Base-by-base conservation (phyloP, 306 rosid genomes). In the Cucurbita maxima region DNA sequence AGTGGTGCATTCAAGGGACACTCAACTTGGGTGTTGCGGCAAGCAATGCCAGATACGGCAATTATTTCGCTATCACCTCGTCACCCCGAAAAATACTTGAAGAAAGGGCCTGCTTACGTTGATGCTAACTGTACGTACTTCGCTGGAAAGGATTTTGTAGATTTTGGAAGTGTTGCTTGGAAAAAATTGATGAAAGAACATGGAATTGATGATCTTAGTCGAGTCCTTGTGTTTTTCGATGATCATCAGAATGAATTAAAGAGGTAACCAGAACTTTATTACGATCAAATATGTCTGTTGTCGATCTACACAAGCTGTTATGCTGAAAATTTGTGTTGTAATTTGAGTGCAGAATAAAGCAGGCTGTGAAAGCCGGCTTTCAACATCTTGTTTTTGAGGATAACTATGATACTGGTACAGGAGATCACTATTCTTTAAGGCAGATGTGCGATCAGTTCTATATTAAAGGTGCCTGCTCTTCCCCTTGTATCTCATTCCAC, bases 1-100 rank as follows among this genome's bases (percentile, higher is more conserved):
- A 95, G 97, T 68, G 99, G 99, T 48, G 99, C 96, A 72, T 95
- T 91, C 88, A 95, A 91, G 87, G 99, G 97, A 60, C 99, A 95
- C 75, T 95, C 99, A 44, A 95, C 99, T 74, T 95, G 99, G 99
- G 96, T 95, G 69, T 81, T 95, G 81, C 84, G 99, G 78, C 97
- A 95, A 79, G 97, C 99, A 20, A 88, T 88, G 99, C 97, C 96
- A 2, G 82, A 86, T 58, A 82, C 88, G 1, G 87, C 84, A 5
- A 91, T 95, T 72, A 73, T 95, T 68, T 91, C 99, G 25, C 80
- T 95, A 70, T 76, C 99, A 16, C 99, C 99, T 12, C 86, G 97
- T 82, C 99, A 91, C 87, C 99, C 99, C 0, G 97, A 88, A 77
- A 95, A 89, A 86, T 95, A 88, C 82, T 89, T 95, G 41, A 89